Base-by-base conservation (phyloP, 345 rosid genomes). In the Xanthoceras sorbifolium region DNA sequence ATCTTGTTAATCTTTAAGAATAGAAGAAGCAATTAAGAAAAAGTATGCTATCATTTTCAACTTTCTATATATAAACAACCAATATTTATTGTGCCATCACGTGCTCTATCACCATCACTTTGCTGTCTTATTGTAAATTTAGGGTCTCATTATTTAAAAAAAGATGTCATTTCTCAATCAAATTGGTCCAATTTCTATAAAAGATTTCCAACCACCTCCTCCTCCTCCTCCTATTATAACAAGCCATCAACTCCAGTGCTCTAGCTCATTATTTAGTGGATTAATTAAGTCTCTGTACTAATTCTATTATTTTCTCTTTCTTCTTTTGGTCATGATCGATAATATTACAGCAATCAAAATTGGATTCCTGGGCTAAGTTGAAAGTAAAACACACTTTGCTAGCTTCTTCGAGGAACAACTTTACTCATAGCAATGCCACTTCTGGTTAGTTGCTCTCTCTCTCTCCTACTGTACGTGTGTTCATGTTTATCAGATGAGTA, bases 81-180 rank as follows among this genome's bases (percentile, higher is more conserved):
- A 4, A 18, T 59, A 66, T 31, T 18, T n/a, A 64, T 46, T 67
- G 2, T 40, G 72, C 73, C 18, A 18, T 71, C 75, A 44, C 72
- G 46, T 65, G 80, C 70, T 14, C 55, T 23, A 36, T 80, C 83
- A 44, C 12, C 11, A 72, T 76, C 80, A 50, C 34, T 76, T 55
- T 40, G 65, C 59, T 60, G 46, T 6, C n/a, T n/a, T 31, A 31
- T 69, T 74, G 67, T 59, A 74, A 60, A 79, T 77, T 31, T 64
- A 36, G 9, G 40, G 40, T n/a, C n/a, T n/a, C 15, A n/a, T 17
- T 67, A 18, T 6, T 1, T 38, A 1, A 11, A 4, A n/a, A 72
- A 76, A 61, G 77, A 67, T 67, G 17, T 9, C 14, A 66, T 60
- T 72, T 57, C 77, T 71, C 60, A 22, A 76, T 80, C 71, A 67